Base-by-base conservation (phyloP, 768 basidiomycete genomes). In the Russula abietina region DNA sequence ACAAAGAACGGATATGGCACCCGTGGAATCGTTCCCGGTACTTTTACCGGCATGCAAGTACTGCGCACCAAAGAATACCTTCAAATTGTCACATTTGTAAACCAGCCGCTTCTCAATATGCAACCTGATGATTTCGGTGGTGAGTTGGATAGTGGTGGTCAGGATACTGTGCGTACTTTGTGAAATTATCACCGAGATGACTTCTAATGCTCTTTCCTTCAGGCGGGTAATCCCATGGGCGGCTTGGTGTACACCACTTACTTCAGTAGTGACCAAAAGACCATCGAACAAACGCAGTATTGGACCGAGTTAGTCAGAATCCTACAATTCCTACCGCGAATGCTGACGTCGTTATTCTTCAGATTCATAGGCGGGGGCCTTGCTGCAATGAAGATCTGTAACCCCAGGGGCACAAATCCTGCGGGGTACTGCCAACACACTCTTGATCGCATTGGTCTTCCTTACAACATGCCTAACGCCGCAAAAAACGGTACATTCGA, bases 221-320 rank as follows among this genome's bases (percentile, higher is more conserved):
- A 87, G 82, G 83, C 87, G 65, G 91, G 91, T n/a, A 93, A 91
- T 75, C 88, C 88, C 3, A 76, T 89, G 30, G 90, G 90, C 65
- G 87, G 83, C 54, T 71, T 91, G 30, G 61, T 89, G 48, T 92
- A 80, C 76, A 83, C 88, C 0, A 85, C 75, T 62, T 79, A 75
- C 12, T 86, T 79, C 39, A 55, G 73, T 71, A 73, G 77, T 19
- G 70, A 79, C 65, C n/a, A n/a, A n/a, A 80, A 78, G 66, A 71
- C 75, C 19, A 4, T 75, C 70, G 69, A 72, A 10, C 90, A 92
- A 69, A 79, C 86, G 38, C 74, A 76, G 43, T 82, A 89, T 67
- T 91, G 89, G 89, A 80, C 81, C 73, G 81, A 82, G 86, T 86
- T 66, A 32, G 83, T 73, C 26, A 7, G n/a, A 26, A 39, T 5